Conservation (phyloP, 345 rosid species). For the Adansonia digitata region DNA sequence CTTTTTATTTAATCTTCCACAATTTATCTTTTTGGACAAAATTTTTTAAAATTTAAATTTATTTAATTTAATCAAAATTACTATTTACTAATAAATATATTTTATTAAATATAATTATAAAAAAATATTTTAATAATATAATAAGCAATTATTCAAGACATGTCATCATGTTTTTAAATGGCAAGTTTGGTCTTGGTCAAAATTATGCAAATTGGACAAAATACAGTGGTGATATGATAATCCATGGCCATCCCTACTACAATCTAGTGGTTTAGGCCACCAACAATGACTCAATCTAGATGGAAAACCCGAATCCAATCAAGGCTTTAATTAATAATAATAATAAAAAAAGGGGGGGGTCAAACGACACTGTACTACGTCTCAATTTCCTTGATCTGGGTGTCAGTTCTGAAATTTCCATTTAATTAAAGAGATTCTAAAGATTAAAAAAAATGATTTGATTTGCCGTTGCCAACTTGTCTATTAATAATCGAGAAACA, state of each 20-base stretch:
- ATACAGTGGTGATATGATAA: not conserved
- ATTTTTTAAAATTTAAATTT: too few species aligned
- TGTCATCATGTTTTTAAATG: too few species aligned
- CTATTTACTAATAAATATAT: too few species aligned
- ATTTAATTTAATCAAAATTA: too few species aligned
- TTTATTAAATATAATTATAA: too few species aligned
- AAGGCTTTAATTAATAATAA: not conserved
- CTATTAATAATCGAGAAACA: not conserved
- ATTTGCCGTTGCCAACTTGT: not conserved
- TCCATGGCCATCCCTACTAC: not conserved
- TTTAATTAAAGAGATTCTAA: not conserved
- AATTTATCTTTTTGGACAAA: too few species aligned
- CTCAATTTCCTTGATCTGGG: conserved; percentile 3
- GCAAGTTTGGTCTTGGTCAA: not conserved
- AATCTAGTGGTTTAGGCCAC: too few species aligned
- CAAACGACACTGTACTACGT: not conserved
- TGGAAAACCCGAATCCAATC: not conserved
- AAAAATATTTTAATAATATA: too few species aligned
- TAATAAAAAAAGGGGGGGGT: not conserved
- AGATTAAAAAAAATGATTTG: not conserved
- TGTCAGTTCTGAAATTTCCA: not conserved
- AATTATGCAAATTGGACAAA: not conserved
- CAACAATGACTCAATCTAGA: not conserved
- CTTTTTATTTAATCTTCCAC: too few species aligned
- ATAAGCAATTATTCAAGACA: too few species aligned